Evolutionary conservation across 2,329 filamentous ascomycete genomes (phyloP).

Genomic region (Paraphoma sp.): DNA sequence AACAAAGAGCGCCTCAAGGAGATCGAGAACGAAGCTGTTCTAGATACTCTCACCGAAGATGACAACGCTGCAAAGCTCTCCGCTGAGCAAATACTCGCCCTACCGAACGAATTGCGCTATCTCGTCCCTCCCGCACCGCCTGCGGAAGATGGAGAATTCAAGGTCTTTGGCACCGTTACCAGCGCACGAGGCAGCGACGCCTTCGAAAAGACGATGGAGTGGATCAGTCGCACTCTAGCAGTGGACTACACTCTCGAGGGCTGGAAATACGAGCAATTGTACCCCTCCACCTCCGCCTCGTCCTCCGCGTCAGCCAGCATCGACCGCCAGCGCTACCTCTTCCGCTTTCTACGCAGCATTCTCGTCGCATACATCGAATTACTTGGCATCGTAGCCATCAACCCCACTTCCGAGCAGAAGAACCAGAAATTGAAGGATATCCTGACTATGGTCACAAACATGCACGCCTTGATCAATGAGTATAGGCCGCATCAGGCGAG

Average conservation of each 20-base stretch:
- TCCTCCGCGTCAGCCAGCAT: constrained; percentile 58
- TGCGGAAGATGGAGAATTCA: constrained; percentile 68
- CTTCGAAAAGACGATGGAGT: constrained; percentile 34
- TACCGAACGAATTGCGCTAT: constrained; percentile 75
- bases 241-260: constrained; percentile 66
- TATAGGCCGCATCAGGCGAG: constrained; percentile 92
- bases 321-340: constrained; percentile 67
- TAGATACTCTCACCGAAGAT: constrained; percentile 14
- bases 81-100: constrained; percentile 45
- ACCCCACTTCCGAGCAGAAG: constrained; percentile 69
- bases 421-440: constrained; percentile 78
- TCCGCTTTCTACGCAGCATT: constrained; percentile 81
- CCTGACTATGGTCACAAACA: constrained; percentile 83
- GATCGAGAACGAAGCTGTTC: constrained; percentile 49
- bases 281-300: constrained; percentile 56
- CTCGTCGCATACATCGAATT: constrained; percentile 90
- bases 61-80: constrained; percentile 20
- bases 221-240: constrained; percentile 34
- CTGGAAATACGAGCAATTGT: constrained; percentile 75
- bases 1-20: constrained; percentile 69
- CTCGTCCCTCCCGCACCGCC: constrained; percentile 84
- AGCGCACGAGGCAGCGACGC: constrained; percentile 30
- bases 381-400: constrained; percentile 71
- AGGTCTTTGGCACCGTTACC: constrained; percentile 74
- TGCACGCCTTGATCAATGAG: constrained; percentile 91